Conservation (phyloP, 345 rosid species). For the Citrus medica region DNA sequence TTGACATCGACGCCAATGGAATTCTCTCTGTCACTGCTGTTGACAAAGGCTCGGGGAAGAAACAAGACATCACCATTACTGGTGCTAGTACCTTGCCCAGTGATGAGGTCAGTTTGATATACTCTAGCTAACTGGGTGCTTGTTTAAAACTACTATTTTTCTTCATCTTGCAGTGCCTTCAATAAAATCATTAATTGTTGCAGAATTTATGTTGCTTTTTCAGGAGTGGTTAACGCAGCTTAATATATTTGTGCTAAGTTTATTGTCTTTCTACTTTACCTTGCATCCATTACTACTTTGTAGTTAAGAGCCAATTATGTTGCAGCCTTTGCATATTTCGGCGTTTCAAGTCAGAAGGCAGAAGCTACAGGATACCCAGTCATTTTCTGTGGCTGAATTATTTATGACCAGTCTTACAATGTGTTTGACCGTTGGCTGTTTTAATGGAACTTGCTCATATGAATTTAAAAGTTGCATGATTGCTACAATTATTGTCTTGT, state of each 20-base stretch:
- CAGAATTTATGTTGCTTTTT: background rate
- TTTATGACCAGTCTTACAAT: background rate
- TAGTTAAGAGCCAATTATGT: background rate
- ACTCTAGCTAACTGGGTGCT: background rate
- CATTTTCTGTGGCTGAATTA: background rate
- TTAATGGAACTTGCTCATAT: background rate
- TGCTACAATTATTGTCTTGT: background rate
- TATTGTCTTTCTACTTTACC: background rate
- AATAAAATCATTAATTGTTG: background rate
- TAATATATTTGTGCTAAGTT: background rate
- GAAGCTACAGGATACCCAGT: background rate
- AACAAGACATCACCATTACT: constrained; percentile 92
- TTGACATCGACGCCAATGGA: constrained; percentile 95
- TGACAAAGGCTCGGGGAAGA: constrained; percentile 92
- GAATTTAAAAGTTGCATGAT: background rate
- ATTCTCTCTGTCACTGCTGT: constrained; percentile 79
- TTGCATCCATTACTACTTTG: background rate
- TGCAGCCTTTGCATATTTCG: background rate
- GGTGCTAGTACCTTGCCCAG: constrained; percentile 69
- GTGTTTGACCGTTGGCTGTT: background rate
- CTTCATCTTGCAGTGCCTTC: background rate
- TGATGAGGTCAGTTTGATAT: constrained; percentile 47
- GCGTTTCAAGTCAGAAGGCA: background rate
- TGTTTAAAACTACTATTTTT: background rate
- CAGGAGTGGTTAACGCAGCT: background rate